Evolutionary conservation across 2,329 filamentous ascomycete genomes (phyloP).

Genomic region (Cladobotryum mycophilum): DNA sequence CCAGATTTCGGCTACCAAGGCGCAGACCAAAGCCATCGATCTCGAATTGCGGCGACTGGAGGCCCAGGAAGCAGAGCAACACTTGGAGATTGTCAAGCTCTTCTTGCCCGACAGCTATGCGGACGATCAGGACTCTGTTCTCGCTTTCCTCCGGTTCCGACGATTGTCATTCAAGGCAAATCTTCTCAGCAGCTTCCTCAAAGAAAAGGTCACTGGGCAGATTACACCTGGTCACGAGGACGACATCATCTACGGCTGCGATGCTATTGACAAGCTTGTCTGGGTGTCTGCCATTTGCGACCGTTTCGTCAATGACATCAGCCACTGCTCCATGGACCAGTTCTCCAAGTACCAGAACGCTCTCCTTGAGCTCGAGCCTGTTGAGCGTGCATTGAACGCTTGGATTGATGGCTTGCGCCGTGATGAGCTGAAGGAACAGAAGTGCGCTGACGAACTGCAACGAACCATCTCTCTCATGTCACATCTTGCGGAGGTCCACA

Average conservation of each 20-base stretch:
- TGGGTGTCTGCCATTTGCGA: slow-evolving; percentile 80
- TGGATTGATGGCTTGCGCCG: slow-evolving; percentile 81
- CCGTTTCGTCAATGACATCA: slow-evolving; percentile 75
- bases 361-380: slow-evolving; percentile 80
- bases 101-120: slow-evolving; percentile 84
- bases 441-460: slow-evolving; percentile 74
- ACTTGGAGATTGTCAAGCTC: slow-evolving; percentile 79
- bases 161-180: slow-evolving; percentile 82
- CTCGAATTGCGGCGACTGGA: slow-evolving; percentile 81
- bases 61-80: slow-evolving; percentile 80
- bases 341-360: slow-evolving; percentile 76
- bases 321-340: slow-evolving; percentile 67
- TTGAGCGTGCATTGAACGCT: slow-evolving; percentile 79
- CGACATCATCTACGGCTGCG: slow-evolving; percentile 71
- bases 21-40: slow-evolving; percentile 90
- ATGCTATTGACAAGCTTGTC: slow-evolving; percentile 76
- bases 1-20: slow-evolving; percentile 81
- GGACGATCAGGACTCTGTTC: slow-evolving; percentile 75
- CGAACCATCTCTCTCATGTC: slow-evolving; percentile 78
- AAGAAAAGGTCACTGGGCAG: slow-evolving; percentile 67
- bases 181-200: slow-evolving; percentile 70
- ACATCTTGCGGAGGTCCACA: slow-evolving; percentile 78
- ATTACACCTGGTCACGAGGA: slow-evolving; percentile 65
- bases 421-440: slow-evolving; percentile 79
- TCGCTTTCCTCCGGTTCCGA: slow-evolving; percentile 82